Percentiles rank a stretch among this genome's conserved stretches.
phyloP scores from a whole-genome alignment of 169 alveolate genomes.

The Perkinsus olseni region DNA sequence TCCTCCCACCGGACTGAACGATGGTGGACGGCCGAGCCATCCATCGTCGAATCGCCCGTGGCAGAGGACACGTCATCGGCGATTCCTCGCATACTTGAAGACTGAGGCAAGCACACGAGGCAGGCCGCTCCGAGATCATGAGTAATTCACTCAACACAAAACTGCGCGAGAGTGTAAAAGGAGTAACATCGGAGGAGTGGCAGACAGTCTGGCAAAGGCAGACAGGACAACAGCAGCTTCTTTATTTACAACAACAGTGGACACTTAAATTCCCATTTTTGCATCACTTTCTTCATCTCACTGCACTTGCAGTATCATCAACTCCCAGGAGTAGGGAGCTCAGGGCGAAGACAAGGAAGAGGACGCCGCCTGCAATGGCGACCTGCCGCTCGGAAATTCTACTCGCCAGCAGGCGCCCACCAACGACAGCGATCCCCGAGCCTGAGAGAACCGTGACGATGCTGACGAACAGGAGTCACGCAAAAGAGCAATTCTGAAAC shows the following conservation, averaged over 20 bases:
- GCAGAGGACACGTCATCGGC: too few species aligned
- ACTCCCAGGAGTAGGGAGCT: not conserved
- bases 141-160: too few species aligned
- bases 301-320: not conserved
- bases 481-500: too few species aligned
- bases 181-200: not conserved
- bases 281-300: not conserved
- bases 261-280: not conserved
- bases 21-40: not conserved
- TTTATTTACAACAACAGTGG: too few species aligned
- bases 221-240: too few species aligned
- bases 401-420: conserved; percentile 19
- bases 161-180: too few species aligned
- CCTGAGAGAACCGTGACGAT: not conserved
- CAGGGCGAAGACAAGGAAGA: not conserved
- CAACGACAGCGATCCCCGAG: conserved; percentile 24
- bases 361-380: conserved; percentile 13
- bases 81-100: too few species aligned
- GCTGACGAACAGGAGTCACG: too few species aligned
- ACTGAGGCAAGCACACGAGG: too few species aligned
- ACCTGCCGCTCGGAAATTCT: conserved; percentile 17
- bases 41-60: too few species aligned
- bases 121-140: too few species aligned
- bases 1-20: not conserved
- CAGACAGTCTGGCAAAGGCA: not conserved